Evolutionary conservation across 2,329 filamentous ascomycete species (phyloP), one percentile per base, ranked within the genome.

Genomic region (Sclerotinia borealis): DNA sequence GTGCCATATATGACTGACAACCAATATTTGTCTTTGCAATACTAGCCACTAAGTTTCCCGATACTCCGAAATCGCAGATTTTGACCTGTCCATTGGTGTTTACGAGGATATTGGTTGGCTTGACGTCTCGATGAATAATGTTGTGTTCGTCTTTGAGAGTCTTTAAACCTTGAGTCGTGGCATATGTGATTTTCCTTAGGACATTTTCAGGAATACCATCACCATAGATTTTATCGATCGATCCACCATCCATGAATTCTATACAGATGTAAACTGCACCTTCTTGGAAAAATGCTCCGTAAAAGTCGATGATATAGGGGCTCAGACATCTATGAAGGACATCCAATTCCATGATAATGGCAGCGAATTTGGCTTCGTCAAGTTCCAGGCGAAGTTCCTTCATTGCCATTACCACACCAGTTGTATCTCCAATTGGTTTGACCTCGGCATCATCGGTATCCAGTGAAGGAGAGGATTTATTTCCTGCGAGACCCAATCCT

Each of bases 21-120:
- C 95, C 95, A 72, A 99, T 99, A 75, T 99, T 99, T 34, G 95
- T 99, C 78, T 96, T 96, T 59, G 95, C 95, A 72, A 98, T 98
- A 79, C 92, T 96, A 29, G 95, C 93, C 27, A 99, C 95, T 29
- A 99, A 79, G 72, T 99, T 99, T 60, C 95, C 95, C 69, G 91
- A 96, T 62, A 99, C 95, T 63, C 95, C 95, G 75, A 99, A 99
- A 77, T 99, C 95, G 77, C 95, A 99, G 64, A 99, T 96, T 78
- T 99, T 99, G 80, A 98, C 83, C 73, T 97, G 92, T 1, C 95
- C 95, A 48, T 84, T 84, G 2, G 88, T 90, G 76, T 98, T 99
- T 75, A 92, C 86, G 1, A 99, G 82, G 65, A 99, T 97, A 72
- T 99, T 99, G n/a, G 95, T 99, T 1, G 95, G 95, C 76, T 99